Conservation (phyloP, 805 yeast genomes). For the Candida incommunis region DNA sequence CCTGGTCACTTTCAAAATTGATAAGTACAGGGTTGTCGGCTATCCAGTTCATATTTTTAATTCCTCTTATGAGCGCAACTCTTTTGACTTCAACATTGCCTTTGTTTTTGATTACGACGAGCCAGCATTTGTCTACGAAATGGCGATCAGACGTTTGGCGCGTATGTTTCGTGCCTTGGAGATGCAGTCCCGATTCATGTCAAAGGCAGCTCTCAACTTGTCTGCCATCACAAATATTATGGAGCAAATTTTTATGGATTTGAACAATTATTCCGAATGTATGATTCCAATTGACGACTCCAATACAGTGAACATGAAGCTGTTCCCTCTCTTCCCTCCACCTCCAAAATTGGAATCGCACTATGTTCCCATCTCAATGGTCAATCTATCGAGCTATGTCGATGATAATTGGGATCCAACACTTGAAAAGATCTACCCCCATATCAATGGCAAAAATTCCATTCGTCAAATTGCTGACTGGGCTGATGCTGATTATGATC, state of each 20-base stretch:
- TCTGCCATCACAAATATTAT: conserved; percentile 57
- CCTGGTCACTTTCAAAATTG: conserved; percentile 58
- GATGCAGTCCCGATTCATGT: conserved; percentile 69
- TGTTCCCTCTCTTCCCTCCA: conserved; percentile 79
- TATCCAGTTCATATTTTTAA: conserved; percentile 77
- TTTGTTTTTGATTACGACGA: conserved; percentile 77
- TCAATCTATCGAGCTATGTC: conserved; percentile 52
- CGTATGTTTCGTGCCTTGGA: conserved; percentile 81
- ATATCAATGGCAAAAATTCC: conserved; percentile 78
- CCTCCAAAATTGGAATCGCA: conserved; percentile 63
- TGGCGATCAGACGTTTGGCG: conserved; percentile 71
- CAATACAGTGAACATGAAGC: conserved; percentile 80
- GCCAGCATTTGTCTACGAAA: conserved; percentile 48
- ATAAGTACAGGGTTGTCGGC: conserved; percentile 61
- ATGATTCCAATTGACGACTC: conserved; percentile 84
- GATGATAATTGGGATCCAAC: conserved; percentile 98
- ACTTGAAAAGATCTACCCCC: conserved; percentile 75
- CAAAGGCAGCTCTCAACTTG: conserved; percentile 34
- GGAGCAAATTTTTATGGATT: conserved; percentile 84
- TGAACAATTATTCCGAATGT: conserved; percentile 92
- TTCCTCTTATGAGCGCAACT: conserved; percentile 70
- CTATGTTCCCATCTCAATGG: conserved; percentile 89
- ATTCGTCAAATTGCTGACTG: conserved; percentile 60
- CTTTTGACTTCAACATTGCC: conserved; percentile 84
- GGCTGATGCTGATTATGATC: conserved; percentile 64